Percentiles rank a stretch among this genome's conserved stretches.
Conservation (phyloP, 2,329 filamentous ascomycete genomes). For the Aureobasidium sp. region DNA sequence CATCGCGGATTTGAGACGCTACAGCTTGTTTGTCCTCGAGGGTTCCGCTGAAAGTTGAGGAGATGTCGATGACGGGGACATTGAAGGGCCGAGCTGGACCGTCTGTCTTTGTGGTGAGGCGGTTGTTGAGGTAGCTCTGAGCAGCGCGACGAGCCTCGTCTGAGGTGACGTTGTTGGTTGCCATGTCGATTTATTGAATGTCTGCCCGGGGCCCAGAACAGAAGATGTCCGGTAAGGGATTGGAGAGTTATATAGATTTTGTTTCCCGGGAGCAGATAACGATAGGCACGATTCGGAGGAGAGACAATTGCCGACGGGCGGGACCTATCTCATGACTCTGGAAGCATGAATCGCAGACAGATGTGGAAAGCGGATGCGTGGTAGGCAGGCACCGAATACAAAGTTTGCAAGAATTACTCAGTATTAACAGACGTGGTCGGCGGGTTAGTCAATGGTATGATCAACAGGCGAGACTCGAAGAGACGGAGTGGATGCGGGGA, state of each 20-base stretch:
- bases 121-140: constrained; percentile 10
- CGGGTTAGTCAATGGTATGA: constrained; percentile 9
- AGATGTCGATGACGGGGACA: constrained; percentile 34
- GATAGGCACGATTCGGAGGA: not conserved
- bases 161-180: not conserved
- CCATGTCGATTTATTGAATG: not conserved
- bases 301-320: not conserved
- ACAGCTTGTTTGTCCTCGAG: constrained; percentile 30
- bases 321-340: not conserved
- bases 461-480: constrained; percentile 1
- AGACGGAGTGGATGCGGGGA: not conserved
- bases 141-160: constrained; percentile 7
- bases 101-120: not conserved
- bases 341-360: not conserved
- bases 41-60: constrained; percentile 30
- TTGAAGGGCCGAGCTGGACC: not conserved
- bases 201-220: not conserved
- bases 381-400: not conserved
- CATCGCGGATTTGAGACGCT: constrained; percentile 34
- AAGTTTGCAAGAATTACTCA: not conserved
- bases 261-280: not conserved
- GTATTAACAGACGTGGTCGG: not conserved
- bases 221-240: too few relatives aligned
- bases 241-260: not conserved
- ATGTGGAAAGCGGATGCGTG: not conserved